Evolutionary conservation across 495 filamentous ascomycete species (phyloP).

Genomic region (Penicillium robsamsonii): DNA sequence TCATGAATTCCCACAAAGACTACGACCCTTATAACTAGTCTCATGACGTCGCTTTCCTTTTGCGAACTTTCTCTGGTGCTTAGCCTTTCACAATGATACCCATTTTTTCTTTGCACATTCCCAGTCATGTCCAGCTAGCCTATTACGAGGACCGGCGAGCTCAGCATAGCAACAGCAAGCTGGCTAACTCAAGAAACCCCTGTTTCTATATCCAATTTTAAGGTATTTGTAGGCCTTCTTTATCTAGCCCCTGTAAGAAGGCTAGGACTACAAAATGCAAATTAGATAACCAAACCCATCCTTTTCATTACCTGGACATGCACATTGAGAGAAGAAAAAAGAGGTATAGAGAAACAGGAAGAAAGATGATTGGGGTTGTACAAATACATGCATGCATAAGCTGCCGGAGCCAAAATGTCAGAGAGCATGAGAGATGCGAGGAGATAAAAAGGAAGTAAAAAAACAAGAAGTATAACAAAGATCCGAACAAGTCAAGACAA

Average conservation of each 20-base stretch:
- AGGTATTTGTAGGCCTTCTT: neutral
- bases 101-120: neutral
- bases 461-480: slow-evolving; percentile 15
- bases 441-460: slow-evolving; percentile 19
- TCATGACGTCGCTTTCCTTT: neutral
- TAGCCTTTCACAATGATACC: slow-evolving; percentile 2
- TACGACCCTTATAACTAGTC: neutral
- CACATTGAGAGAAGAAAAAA: slow-evolving; percentile 27
- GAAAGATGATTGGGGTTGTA: slow-evolving; percentile 37
- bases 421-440: slow-evolving; percentile 29
- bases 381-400: slow-evolving; percentile 49
- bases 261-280: neutral
- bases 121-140: neutral
- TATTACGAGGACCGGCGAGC: too few species aligned
- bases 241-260: neutral
- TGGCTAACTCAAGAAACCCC: neutral
- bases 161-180: neutral
- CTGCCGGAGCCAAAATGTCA: slow-evolving; percentile 37
- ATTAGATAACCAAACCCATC: slow-evolving; percentile 9
- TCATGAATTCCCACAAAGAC: neutral
- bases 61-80: neutral
- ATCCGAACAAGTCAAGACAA: slow-evolving; percentile 4
- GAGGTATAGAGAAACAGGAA: slow-evolving; percentile 21
- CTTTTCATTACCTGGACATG: slow-evolving; percentile 37
- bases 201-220: neutral